phyloP scores from a whole-genome alignment of 768 basidiomycete genomes.

The Cystofilobasidium bisporidii region DNA sequence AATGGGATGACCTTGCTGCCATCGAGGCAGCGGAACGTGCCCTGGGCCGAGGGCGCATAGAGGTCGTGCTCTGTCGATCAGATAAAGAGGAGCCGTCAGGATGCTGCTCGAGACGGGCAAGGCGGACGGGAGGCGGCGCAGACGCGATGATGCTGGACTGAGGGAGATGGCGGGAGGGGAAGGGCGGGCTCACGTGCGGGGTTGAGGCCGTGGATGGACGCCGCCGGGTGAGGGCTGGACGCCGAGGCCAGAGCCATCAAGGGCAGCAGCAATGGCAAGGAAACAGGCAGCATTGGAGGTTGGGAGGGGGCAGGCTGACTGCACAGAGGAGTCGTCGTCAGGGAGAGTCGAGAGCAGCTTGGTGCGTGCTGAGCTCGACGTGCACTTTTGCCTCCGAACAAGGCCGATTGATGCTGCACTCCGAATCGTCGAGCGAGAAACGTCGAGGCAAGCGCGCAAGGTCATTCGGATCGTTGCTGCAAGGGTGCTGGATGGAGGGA shows the following conservation, averaged over 20 bases:
- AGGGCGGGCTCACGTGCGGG: constrained; percentile 14
- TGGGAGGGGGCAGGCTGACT: no score
- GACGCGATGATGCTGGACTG: no score
- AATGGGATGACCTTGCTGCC: constrained; percentile 68
- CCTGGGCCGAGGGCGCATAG: constrained; percentile 36
- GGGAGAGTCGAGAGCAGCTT: no score
- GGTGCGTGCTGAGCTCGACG: no score
- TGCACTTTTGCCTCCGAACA: no score
- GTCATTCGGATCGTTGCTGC: no score
- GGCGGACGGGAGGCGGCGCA: neutral
- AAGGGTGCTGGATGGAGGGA: no score
- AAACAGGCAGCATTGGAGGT: neutral
- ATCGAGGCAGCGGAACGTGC: constrained; percentile 68
- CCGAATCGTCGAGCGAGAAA: no score
- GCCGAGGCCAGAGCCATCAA: constrained; percentile 2
- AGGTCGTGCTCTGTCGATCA: constrained; percentile 13
- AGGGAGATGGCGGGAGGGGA: neutral
- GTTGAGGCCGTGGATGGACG: constrained; percentile 22
- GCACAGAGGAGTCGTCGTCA: no score
- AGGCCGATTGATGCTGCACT: no score
- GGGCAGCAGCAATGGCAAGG: neutral
- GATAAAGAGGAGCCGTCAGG: neutral
- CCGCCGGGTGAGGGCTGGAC: neutral
- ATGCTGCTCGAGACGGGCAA: neutral
- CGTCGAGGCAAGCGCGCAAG: no score